Evolutionary conservation across 331 rosid genomes (phyloP).

Genomic region (Cydonia oblonga): DNA sequence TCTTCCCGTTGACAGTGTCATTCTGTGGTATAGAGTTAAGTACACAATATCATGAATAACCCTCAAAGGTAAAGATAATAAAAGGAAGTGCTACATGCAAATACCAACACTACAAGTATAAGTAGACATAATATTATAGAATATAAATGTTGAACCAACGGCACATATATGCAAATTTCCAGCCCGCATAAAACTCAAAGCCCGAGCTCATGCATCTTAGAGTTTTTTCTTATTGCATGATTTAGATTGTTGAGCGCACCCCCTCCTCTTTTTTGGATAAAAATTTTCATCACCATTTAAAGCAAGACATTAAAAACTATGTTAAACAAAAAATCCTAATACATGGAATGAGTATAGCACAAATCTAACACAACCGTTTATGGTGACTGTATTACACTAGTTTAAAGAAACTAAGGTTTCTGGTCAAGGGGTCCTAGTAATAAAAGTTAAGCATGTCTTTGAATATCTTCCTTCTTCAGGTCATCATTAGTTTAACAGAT

Average conservation of each 20-base stretch:
- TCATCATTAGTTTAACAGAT: background rate
- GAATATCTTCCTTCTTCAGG: background rate
- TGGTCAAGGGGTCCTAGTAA: background rate
- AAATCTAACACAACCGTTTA: background rate
- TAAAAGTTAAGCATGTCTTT: background rate
- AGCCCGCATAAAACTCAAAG: too few relatives aligned
- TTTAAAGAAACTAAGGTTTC: background rate
- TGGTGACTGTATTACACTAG: background rate
- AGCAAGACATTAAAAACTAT: background rate
- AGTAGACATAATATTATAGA: background rate
- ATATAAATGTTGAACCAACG: background rate
- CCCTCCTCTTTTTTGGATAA: background rate
- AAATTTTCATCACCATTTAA: background rate
- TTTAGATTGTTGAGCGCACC: background rate
- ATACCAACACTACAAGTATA: background rate
- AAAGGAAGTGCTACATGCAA: background rate
- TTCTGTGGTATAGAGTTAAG: slow-evolving; percentile 59
- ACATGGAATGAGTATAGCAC: background rate
- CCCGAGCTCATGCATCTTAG: background rate
- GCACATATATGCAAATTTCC: background rate
- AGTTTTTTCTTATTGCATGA: background rate
- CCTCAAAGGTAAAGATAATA: background rate
- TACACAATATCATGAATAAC: slow-evolving; percentile 16
- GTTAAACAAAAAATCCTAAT: background rate
- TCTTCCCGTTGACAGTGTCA: slow-evolving; percentile 59